Evolutionary conservation across 2,329 filamentous ascomycete species (phyloP).

Genomic region (Calonectria pseudoreteaudii): DNA sequence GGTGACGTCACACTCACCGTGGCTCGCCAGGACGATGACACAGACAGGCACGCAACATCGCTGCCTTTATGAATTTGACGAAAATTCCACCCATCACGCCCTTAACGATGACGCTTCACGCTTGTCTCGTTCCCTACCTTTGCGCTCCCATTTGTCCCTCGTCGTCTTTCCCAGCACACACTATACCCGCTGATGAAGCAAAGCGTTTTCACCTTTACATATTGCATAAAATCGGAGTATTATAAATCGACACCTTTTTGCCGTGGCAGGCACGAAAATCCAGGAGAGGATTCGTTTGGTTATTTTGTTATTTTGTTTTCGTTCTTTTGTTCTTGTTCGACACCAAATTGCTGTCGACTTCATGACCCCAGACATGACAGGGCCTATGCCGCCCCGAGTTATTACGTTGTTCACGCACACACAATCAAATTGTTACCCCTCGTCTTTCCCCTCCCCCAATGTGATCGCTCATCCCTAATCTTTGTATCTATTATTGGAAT

Average conservation of each 20-base stretch:
- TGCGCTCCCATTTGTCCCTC: constrained; percentile 16
- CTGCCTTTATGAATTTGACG: constrained; percentile 35
- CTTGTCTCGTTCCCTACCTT: constrained; percentile 27
- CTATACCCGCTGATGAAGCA: constrained; percentile 37
- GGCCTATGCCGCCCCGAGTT: constrained; percentile 1
- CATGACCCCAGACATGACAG: constrained; percentile 24
- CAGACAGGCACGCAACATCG: constrained; percentile 26
- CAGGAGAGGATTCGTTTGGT: constrained; percentile 9
- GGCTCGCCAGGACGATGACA: constrained; percentile 19
- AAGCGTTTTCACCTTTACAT: constrained; percentile 32
- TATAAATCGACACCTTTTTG: constrained; percentile 15
- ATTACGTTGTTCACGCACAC: neutral
- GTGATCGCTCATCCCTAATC: neutral
- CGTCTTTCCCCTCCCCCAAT: neutral
- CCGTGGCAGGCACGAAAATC: neutral
- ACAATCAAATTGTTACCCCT: constrained; percentile 1
- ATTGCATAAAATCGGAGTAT: constrained; percentile 32
- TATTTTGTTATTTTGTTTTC: constrained; percentile 1
- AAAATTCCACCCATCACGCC: constrained; percentile 30
- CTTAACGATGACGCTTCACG: constrained; percentile 27
- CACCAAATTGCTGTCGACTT: constrained; percentile 3
- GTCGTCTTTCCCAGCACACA: constrained; percentile 21
- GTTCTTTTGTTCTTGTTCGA: neutral
- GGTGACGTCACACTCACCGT: constrained; percentile 22
- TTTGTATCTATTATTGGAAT: constrained; percentile 4